These are phyloP conservation scores for Brasenia schreberi DNA, from an alignment of 164 flowering plant genomes.

Conservation along the genomic window DNA sequence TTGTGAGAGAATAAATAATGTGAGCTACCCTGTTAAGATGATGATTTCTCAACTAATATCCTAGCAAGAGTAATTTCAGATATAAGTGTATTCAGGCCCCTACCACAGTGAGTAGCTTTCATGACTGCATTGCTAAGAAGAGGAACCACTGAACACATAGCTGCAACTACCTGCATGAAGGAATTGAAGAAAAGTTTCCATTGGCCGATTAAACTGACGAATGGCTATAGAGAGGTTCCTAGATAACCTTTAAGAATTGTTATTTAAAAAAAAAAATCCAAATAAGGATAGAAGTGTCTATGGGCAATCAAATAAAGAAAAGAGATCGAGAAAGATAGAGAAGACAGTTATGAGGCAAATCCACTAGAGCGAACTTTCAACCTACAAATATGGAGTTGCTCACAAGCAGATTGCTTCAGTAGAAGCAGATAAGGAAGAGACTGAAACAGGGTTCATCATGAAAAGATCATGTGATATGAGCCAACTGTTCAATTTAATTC, in stretches of 20 bases:
- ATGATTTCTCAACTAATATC: no score
- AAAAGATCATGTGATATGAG: no score
- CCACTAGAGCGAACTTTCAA: not conserved
- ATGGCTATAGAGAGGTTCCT: not conserved
- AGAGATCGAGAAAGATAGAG: not conserved
- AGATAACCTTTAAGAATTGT: not conserved
- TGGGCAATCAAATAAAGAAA: not conserved
- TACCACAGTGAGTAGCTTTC: slow-evolving; percentile 83
- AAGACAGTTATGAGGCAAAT: not conserved
- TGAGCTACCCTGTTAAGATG: no score
- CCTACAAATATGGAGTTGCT: not conserved
- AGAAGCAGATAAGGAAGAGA: no score
- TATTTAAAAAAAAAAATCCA: no score
- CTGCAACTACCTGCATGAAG: slow-evolving; percentile 65
- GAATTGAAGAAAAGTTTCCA: not conserved
- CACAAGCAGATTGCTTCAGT: not conserved
- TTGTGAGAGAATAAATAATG: no score
- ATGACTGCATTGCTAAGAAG: slow-evolving; percentile 72
- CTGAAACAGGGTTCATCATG: no score
- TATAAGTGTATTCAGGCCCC: slow-evolving; percentile 4
- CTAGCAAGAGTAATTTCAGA: not conserved
- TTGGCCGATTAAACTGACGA: not conserved
- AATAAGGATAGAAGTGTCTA: not conserved
- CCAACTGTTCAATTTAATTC: no score
- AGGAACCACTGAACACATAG: slow-evolving; percentile 88